Conservation (phyloP, 768 basidiomycete species). For the Calocybe indica region DNA sequence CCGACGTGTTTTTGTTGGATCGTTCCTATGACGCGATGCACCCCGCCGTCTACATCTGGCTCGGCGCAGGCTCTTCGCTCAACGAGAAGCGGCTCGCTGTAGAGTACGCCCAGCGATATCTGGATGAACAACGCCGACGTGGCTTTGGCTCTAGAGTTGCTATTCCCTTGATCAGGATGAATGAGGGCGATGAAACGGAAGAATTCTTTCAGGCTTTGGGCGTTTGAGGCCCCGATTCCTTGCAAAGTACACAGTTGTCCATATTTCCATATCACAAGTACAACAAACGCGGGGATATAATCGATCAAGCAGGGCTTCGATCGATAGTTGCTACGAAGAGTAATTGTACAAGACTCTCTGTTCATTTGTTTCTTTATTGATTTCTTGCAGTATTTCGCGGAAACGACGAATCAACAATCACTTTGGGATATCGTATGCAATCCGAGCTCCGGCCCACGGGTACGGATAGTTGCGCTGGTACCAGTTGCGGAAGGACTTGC, state of each 20-base stretch:
- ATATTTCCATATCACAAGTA: neutral
- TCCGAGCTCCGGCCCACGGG: constrained; percentile 74
- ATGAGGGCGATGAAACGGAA: constrained; percentile 46
- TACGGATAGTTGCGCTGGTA: constrained; percentile 91
- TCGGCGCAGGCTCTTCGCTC: constrained; percentile 43
- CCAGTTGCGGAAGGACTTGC: constrained; percentile 81
- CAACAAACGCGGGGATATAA: neutral
- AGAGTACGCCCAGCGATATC: constrained; percentile 51
- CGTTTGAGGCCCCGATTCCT: neutral
- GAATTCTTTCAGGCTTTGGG: constrained; percentile 19
- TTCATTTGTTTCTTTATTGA: neutral
- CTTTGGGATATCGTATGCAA: constrained; percentile 45
- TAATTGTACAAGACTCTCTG: neutral
- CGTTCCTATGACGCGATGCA: constrained; percentile 17
- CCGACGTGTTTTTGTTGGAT: constrained; percentile 47
- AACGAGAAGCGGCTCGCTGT: constrained; percentile 43
- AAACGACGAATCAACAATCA: constrained; percentile 8
- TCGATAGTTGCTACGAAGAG: neutral
- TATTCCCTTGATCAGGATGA: constrained; percentile 45
- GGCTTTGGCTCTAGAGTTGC: constrained; percentile 17
- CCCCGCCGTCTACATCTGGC: constrained; percentile 53
- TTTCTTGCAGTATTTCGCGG: neutral
- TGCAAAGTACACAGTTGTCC: too few species aligned
- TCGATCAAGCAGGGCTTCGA: neutral
- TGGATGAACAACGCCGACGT: constrained; percentile 30